Evolutionary conservation across 148 eudicot species (phyloP), one percentile per base, ranked within the genome.

Genomic region (Suaeda aralocaspica): DNA sequence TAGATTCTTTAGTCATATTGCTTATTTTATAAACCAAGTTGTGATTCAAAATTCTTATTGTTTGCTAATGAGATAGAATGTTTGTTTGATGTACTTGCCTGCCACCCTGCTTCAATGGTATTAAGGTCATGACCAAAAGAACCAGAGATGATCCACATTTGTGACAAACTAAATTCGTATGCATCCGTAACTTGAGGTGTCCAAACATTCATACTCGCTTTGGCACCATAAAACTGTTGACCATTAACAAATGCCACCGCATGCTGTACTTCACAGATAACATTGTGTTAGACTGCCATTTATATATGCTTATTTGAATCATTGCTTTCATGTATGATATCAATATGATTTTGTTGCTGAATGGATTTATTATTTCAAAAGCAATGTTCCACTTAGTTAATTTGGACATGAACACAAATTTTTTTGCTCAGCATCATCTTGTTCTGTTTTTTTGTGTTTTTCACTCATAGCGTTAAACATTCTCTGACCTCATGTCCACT

Each of bases 101-200:
- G 99, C 99, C 99, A 95, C 19, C 99, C 97, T 62, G 99, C 99
- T 82, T 95, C 99, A 66, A 91, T 89, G 67, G 99, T 95, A 64
- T 95, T 95, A 11, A 95, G 96, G 71, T 95, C 99, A 79, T 91
- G 76, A 51, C 90, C 97, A 78, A 95, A 95, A 16, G 92, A 81
- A 59, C 99, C 97, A 33, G 97, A 88, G 64, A 89, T 95, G 59
- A 91, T 83, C 99, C 99, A 95, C 24, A 95, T 39, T 68, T 95
- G 99, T 9, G 99, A 95, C 62, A 95, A 82, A 78, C 99, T 95
- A 74, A 95, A 95, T 60, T 91, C 99, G 57, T 83, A 86, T 30
- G 64, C 82, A 67, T 92, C 88, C 39, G 86, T 86, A 3, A 95
- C 96, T 15, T 76, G 76, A 1, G 99, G 99, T n/a, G 96, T 74